Conservation (phyloP, 345 rosid species). For the Jatropha curcas region DNA sequence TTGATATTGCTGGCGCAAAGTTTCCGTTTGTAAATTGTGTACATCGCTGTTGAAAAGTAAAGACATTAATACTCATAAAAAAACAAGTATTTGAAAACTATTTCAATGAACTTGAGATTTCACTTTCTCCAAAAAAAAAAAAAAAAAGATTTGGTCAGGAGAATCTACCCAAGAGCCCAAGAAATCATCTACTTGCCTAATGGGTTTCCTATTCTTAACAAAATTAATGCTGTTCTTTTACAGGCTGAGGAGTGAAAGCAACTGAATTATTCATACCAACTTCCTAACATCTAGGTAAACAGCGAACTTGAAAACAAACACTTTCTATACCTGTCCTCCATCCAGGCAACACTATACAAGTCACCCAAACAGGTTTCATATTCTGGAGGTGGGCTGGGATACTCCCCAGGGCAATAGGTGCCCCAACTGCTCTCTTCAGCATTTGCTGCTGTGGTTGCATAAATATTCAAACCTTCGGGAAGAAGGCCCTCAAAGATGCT, state of each 20-base stretch:
- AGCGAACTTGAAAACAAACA: neutral
- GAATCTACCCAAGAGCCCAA: neutral
- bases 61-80: neutral
- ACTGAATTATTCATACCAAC: neutral
- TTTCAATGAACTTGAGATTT: neutral
- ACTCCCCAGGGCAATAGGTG: conserved; percentile 94
- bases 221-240: conserved; percentile 1
- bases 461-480: conserved; percentile 81
- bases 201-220: neutral
- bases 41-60: conserved; percentile 59
- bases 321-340: conserved; percentile 87
- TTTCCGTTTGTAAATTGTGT: conserved; percentile 80
- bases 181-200: neutral
- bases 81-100: neutral
- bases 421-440: conserved; percentile 98
- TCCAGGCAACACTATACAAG: conserved; percentile 96
- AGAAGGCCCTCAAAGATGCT: conserved; percentile 99
- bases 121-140: neutral
- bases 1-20: conserved; percentile 83
- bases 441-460: conserved; percentile 93
- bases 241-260: neutral
- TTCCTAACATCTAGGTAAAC: neutral
- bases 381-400: conserved; percentile 86
- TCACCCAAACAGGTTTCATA: conserved; percentile 97
- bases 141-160: neutral